Conservation (phyloP, 192 early-diverging fungal genomes). For the Mortierella claussenii region DNA sequence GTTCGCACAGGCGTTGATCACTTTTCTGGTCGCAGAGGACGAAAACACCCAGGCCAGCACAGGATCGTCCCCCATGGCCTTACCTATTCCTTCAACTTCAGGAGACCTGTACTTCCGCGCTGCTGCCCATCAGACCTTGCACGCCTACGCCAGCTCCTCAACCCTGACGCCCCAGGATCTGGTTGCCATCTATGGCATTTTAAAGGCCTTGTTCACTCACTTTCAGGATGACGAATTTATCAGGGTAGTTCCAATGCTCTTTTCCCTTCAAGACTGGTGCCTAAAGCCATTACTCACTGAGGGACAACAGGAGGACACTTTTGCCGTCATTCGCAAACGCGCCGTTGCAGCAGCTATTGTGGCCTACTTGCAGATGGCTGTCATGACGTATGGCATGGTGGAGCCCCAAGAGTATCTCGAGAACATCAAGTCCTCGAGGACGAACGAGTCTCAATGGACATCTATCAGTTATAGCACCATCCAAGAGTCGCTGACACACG, state of each 20-base stretch:
- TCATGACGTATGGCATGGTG: constrained; percentile 24
- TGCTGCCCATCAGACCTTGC: constrained; percentile 35
- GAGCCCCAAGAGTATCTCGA: constrained; percentile 44
- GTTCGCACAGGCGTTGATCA: constrained; percentile 52
- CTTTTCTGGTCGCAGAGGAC: constrained; percentile 55
- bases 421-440: constrained; percentile 41
- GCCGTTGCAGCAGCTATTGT: constrained; percentile 37
- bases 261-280: constrained; percentile 48
- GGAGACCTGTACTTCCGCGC: constrained; percentile 46
- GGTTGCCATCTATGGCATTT: constrained; percentile 32
- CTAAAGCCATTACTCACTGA: constrained; percentile 1
- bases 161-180: constrained; percentile 30
- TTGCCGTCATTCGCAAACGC: constrained; percentile 21
- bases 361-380: constrained; percentile 42
- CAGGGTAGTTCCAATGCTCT: constrained; percentile 39
- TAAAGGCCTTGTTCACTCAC: constrained; percentile 34
- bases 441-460: constrained; percentile 40
- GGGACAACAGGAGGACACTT: constrained; percentile 4
- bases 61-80: constrained; percentile 15
- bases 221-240: constrained; percentile 52
- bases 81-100: constrained; percentile 31
- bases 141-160: constrained; percentile 34
- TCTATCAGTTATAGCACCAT: constrained; percentile 23
- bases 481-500: constrained; percentile 15
- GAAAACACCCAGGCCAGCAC: constrained; percentile 1